Evolutionary conservation across 2,329 filamentous ascomycete species (phyloP).

Genomic region (Fusarium floridanum): DNA sequence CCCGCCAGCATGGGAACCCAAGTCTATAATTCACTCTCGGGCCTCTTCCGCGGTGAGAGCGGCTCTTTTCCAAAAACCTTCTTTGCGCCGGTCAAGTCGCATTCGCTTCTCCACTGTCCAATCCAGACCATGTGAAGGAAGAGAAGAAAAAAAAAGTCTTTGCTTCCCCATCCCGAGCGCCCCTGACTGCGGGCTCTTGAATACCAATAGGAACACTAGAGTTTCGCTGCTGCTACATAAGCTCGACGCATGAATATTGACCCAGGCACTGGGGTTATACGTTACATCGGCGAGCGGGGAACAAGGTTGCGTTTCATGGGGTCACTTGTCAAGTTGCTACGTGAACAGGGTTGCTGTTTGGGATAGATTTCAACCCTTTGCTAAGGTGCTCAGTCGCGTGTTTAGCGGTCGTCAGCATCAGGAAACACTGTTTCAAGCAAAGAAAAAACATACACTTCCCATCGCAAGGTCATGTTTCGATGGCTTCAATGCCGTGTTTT

Average conservation of each 20-base stretch:
- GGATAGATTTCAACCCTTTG: slow-evolving; percentile 5
- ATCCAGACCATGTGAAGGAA: background rate
- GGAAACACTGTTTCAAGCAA: slow-evolving; percentile 21
- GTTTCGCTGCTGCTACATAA: background rate
- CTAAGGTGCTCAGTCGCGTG: slow-evolving; percentile 8
- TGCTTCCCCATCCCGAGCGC: background rate
- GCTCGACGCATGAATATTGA: slow-evolving; percentile 4
- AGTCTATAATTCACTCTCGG: background rate
- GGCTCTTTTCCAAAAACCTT: background rate
- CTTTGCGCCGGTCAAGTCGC: background rate
- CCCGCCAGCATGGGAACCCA: background rate
- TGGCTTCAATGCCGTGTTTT: background rate
- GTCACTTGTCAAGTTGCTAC: slow-evolving; percentile 30
- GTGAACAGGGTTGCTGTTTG: slow-evolving; percentile 17
- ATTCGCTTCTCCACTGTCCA: background rate
- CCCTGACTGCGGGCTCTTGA: background rate
- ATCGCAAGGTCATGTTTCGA: slow-evolving; percentile 16
- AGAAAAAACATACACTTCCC: background rate
- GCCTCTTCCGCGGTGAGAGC: background rate
- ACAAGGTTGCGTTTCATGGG: background rate
- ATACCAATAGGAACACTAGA: background rate
- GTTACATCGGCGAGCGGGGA: background rate
- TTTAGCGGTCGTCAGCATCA: slow-evolving; percentile 6
- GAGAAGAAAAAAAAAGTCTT: background rate
- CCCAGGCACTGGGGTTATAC: background rate